Percentiles rank a stretch among this genome's conserved stretches.
Conservation (phyloP, 345 rosid species). For the Populus davidiana region DNA sequence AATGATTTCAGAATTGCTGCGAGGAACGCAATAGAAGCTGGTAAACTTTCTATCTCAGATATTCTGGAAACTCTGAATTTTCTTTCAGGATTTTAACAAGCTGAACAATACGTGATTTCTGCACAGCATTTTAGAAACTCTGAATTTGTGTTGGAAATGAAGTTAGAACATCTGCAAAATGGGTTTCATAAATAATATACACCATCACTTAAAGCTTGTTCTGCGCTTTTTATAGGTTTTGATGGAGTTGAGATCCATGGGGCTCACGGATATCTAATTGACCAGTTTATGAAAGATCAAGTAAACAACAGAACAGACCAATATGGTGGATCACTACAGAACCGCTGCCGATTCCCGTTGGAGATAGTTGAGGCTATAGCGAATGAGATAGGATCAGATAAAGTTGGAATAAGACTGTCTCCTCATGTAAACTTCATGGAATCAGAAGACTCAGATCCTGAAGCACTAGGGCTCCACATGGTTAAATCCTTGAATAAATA, state of each 20-base stretch:
- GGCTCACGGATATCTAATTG: slow-evolving; percentile 47
- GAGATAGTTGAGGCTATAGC: slow-evolving; percentile 60
- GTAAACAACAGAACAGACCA: slow-evolving; percentile 52
- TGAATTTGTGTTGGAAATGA: slow-evolving; percentile 35
- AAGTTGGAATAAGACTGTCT: slow-evolving; percentile 59
- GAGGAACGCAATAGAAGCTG: slow-evolving; percentile 29
- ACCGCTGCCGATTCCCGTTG: slow-evolving; percentile 50
- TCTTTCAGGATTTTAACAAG: no score
- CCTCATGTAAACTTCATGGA: slow-evolving; percentile 51
- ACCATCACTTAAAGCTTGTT: slow-evolving; percentile 28
- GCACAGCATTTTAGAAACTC: no score
- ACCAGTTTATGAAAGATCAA: no score
- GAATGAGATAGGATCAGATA: slow-evolving; percentile 58
- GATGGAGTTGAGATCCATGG: slow-evolving; percentile 82
- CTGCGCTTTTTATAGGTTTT: slow-evolving; percentile 72
- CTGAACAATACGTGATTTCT: no score
- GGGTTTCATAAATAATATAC: not conserved
- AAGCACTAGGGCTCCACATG: slow-evolving; percentile 56
- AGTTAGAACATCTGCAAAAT: slow-evolving; percentile 54
- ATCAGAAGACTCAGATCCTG: slow-evolving; percentile 57
- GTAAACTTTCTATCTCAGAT: no score
- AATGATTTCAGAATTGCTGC: slow-evolving; percentile 71
- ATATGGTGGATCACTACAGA: slow-evolving; percentile 61
- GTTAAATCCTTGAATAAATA: slow-evolving; percentile 50
- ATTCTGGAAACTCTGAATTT: no score